Base-by-base conservation (phyloP, 345 rosid species). In the Reutealis trisperma region DNA sequence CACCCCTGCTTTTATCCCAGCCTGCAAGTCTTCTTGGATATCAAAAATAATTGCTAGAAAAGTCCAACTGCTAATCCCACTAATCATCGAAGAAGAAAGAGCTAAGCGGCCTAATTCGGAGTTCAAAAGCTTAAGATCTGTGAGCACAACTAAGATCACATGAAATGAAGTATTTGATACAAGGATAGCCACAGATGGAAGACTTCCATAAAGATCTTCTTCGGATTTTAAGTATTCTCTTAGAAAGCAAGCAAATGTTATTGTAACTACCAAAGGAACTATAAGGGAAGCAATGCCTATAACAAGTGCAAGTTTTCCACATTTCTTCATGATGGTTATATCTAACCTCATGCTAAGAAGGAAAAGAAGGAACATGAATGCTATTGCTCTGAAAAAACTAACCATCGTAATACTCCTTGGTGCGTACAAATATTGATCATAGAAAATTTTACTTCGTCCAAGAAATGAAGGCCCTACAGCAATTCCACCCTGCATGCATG, bases 81-180 rank as follows among this genome's bases (percentile, higher is more conserved):
- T 80, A 5, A 88, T 82, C 82, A 86, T 75, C n/a, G 88, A 79
- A 41, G 89, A 84, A 45, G 89, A 80, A 3, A 86, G 82, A 11
- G 91, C 86, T 18, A 88, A 79, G 61, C 85, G 85, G 62, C 88
- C 91, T 6, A 86, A 77, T 78, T 88, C 89, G 9, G 88, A 83
- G 59, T 86, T 88, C 1, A 86, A 66, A 73, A 88, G 78, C 61
- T 86, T 88, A 3, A 88, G 82, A 45, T 81, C 88, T 1, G 85
- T 69, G 13, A 88, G 81, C 5, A 83, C 66, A n/a, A 78, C 61
- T 25, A 81, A 72, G n/a, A 73, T 71, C 15, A 75, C 86, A 67
- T 83, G 89, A 30, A 88, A 88, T 22, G 77, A 82, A 78, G 83
- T 65, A 14, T 78, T 69, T 1, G 85, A 73, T 58, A 80, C 67